phyloP scores from a whole-genome alignment of 768 basidiomycete genomes.

The Pleurotus salmoneostramineus region DNA sequence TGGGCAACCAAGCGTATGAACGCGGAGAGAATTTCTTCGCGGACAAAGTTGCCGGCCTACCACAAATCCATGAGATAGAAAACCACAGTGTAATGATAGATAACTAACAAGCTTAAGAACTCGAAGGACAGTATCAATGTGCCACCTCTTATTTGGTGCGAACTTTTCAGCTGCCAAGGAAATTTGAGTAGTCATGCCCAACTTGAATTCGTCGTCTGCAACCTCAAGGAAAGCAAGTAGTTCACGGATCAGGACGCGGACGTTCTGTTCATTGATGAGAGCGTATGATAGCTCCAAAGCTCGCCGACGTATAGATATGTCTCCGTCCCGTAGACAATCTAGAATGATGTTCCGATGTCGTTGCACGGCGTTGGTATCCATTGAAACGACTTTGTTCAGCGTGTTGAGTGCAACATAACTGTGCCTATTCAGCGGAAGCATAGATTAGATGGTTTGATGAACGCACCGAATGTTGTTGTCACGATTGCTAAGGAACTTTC shows the following conservation, averaged over 20 bases:
- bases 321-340: slow-evolving; percentile 98
- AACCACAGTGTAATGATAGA: background rate
- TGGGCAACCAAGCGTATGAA: slow-evolving; percentile 96
- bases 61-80: background rate
- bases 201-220: slow-evolving; percentile 98
- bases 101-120: slow-evolving; percentile 83
- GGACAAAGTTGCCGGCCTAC: slow-evolving; percentile 96
- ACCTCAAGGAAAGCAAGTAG: slow-evolving; percentile 95
- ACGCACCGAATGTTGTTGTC: slow-evolving; percentile 97
- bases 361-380: slow-evolving; percentile 98
- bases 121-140: slow-evolving; percentile 94
- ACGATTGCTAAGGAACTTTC: slow-evolving; percentile 95
- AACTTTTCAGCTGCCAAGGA: slow-evolving; percentile 93
- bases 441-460: background rate
- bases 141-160: slow-evolving; percentile 98
- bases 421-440: background rate
- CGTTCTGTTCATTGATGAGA: slow-evolving; percentile 92
- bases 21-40: slow-evolving; percentile 91
- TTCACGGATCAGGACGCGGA: slow-evolving; percentile 88
- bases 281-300: slow-evolving; percentile 97
- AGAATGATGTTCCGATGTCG: slow-evolving; percentile 97
- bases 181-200: slow-evolving; percentile 96
- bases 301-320: slow-evolving; percentile 95
- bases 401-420: slow-evolving; percentile 99
- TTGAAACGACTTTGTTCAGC: slow-evolving; percentile 94